Evolutionary conservation across 345 rosid species (phyloP).

Genomic region (Syzygium grande): DNA sequence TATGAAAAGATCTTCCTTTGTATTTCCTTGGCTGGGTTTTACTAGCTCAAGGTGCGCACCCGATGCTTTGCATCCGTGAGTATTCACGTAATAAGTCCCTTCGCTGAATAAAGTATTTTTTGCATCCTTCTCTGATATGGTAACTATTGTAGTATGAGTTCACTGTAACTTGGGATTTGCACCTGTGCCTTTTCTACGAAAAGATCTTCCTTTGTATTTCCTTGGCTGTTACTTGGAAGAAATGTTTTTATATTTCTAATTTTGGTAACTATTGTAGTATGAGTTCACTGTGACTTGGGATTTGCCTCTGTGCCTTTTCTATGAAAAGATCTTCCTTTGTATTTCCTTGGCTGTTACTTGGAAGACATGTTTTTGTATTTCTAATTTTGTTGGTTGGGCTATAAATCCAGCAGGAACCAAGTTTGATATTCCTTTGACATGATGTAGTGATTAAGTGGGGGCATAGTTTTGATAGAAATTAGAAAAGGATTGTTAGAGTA

Average conservation of each 20-base stretch:
- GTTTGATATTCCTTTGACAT: background rate
- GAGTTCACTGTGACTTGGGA: background rate
- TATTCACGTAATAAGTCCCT: background rate
- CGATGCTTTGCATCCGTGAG: slow-evolving; percentile 97
- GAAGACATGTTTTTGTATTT: background rate
- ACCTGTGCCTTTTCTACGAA: background rate
- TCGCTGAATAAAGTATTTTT: background rate
- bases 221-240: background rate
- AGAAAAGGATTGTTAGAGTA: background rate
- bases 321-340: background rate
- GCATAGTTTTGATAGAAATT: background rate
- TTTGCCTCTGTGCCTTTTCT: background rate
- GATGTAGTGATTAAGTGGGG: background rate
- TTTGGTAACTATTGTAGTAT: background rate
- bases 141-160: background rate
- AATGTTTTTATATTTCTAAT: background rate
- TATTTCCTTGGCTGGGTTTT: slow-evolving; percentile 29
- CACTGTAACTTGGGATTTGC: background rate
- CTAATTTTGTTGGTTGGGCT: background rate
- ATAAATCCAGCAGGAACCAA: background rate
- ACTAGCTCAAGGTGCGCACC: slow-evolving; percentile 98
- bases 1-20: background rate
- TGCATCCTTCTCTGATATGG: background rate
- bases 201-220: background rate
- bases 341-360: background rate